Evolutionary conservation across 2,329 filamentous ascomycete genomes (phyloP), one percentile per base, ranked within the genome.

Genomic region (Emericellopsis atlantica): DNA sequence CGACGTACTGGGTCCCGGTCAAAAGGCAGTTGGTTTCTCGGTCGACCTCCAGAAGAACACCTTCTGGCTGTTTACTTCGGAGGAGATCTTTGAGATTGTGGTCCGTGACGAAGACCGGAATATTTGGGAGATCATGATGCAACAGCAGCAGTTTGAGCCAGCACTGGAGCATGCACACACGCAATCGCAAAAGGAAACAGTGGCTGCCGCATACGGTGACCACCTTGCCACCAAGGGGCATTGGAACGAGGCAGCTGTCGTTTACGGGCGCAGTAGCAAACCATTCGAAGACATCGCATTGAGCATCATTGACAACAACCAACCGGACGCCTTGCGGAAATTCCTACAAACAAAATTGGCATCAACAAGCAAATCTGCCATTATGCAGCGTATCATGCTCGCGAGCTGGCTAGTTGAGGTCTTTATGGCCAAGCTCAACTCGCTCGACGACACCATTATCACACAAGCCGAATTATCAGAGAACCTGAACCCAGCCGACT

Each of bases 381-480:
- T 81, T 24, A 98, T 98, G 89, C 92, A 98, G 61, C 73, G 90
- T 44, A 83, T 85, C 48, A 95, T 98, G 87, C 80, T 96, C 48
- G 85, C 90, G 2, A 89, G 83, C 49, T 98, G 92, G 92, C 73
- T 98, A 35, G 72, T 95, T 9, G 92, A 98, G 59, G 74, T 96
- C 2, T 98, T 90, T 60, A 98, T 98, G 88, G 85, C 88, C 5
- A 95, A 95, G 61, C 72, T 98, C 34, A 95, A 98, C 56, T 82
- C 84, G 4, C 71, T 98, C 4, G 92, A 98, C 54, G 92, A 98
- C 59, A 89, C 84, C 3, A 90, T 96, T 47, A 83, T 89, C 32
- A 93, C 89, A 0, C 84, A 86, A 52, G 85, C 87, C 0, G 88
- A 95, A 56, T 63, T 90, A 18, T 74, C 79, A 1, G 85, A 88